A percentile compares a stretch with the other conserved stretches of the same genome.
Conservation (phyloP, 768 basidiomycete genomes). For the Rhizopogon vinicolor region DNA sequence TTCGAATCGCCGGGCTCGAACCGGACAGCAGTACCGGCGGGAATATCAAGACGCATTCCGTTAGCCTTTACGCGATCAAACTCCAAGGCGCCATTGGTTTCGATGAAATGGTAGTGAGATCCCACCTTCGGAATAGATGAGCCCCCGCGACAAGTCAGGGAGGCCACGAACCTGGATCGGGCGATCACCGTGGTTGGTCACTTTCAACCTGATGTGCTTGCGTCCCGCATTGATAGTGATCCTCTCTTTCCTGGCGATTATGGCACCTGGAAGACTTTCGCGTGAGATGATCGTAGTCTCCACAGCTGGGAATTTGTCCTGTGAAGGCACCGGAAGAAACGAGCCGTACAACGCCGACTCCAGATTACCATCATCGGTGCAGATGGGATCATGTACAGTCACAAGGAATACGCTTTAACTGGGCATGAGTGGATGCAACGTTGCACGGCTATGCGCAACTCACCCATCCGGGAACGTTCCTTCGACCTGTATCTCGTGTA, state of each 20-base stretch:
- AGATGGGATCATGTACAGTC: slow-evolving; percentile 93
- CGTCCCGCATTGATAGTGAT: slow-evolving; percentile 78
- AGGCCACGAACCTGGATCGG: slow-evolving; percentile 71
- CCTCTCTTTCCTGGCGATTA: slow-evolving; percentile 59
- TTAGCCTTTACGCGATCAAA: slow-evolving; percentile 84
- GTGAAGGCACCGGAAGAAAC: slow-evolving; percentile 77
- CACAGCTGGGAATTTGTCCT: slow-evolving; percentile 57
- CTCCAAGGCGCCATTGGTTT: slow-evolving; percentile 73
- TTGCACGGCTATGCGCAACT: slow-evolving; percentile 12
- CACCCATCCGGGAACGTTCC: slow-evolving; percentile 89
- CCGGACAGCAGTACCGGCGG: slow-evolving; percentile 92
- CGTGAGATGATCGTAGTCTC: slow-evolving; percentile 45
- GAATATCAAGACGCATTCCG: slow-evolving; percentile 85
- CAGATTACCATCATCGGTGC: slow-evolving; percentile 75
- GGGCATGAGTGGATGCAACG: neutral
- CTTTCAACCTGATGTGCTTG: slow-evolving; percentile 61
- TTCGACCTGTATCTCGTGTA: slow-evolving; percentile 92
- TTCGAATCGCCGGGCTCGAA: slow-evolving; percentile 93
- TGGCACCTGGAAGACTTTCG: slow-evolving; percentile 66
- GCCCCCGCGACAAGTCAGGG: neutral
- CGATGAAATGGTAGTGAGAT: slow-evolving; percentile 92
- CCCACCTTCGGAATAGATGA: slow-evolving; percentile 54
- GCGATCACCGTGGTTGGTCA: slow-evolving; percentile 89
- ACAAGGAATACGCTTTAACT: slow-evolving; percentile 74
- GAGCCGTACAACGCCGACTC: slow-evolving; percentile 90